Evolutionary conservation across 2,329 filamentous ascomycete genomes (phyloP).

Genomic region (Simplicillium sp.): DNA sequence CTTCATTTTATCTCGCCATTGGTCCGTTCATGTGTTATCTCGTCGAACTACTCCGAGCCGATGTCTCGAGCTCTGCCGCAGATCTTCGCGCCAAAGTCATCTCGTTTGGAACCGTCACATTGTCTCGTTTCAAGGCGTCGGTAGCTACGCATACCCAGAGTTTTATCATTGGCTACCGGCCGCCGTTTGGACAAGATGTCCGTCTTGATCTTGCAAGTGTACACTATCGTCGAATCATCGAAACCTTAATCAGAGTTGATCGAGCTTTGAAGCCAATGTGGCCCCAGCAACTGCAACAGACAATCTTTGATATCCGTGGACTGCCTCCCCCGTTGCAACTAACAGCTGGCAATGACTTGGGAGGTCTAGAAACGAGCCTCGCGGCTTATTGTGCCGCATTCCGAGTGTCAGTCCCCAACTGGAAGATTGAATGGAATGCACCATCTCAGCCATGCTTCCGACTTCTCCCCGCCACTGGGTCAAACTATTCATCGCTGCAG

Average conservation of each 20-base stretch:
- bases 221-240: conserved; percentile 43
- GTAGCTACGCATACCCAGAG: conserved; percentile 43
- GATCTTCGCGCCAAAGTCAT: conserved; percentile 41
- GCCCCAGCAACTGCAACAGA: conserved; percentile 45
- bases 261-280: conserved; percentile 48
- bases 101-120: conserved; percentile 41
- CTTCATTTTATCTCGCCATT: conserved; percentile 45
- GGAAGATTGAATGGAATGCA: conserved; percentile 36
- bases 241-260: conserved; percentile 43
- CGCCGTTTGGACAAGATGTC: conserved; percentile 31
- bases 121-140: conserved; percentile 41
- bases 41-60: conserved; percentile 37
- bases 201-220: conserved; percentile 43
- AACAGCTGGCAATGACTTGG: conserved; percentile 44
- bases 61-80: conserved; percentile 28
- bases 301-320: conserved; percentile 42
- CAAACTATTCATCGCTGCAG: conserved; percentile 37
- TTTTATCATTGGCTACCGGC: conserved; percentile 43
- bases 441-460: conserved; percentile 42
- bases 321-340: conserved; percentile 43
- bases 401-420: conserved; percentile 37
- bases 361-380: conserved; percentile 43
- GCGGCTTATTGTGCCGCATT: conserved; percentile 47
- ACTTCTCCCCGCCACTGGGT: conserved; percentile 31
- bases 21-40: conserved; percentile 44